A percentile compares a stretch with the other conserved stretches of the same genome.
Conservation (phyloP, 1,284 basidiomycete species). For the Taiwanofungus camphoratus region DNA sequence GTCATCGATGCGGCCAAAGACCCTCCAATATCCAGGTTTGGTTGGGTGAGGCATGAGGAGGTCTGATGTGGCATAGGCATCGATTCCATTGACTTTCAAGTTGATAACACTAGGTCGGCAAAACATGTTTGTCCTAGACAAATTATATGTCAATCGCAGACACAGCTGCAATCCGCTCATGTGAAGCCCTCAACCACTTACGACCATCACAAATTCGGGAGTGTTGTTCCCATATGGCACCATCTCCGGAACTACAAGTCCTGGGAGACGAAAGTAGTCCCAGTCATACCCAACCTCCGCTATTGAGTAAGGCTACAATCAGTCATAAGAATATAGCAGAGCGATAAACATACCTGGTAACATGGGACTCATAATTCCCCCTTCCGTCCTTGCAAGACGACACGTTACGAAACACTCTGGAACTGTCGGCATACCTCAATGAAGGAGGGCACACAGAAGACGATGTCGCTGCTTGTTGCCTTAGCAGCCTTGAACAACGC, state of each 20-base stretch:
- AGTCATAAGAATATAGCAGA: background rate
- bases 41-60: constrained; percentile 41
- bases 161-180: background rate
- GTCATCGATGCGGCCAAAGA: constrained; percentile 44
- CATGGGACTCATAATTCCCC: constrained; percentile 3
- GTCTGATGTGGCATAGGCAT: constrained; percentile 36
- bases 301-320: background rate
- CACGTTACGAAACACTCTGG: no score
- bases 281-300: constrained; percentile 9
- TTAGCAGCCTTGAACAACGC: constrained; percentile 10
- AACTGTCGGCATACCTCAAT: constrained; percentile 13
- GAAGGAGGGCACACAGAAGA: constrained; percentile 20
- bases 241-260: constrained; percentile 7
- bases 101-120: constrained; percentile 25
- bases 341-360: background rate
- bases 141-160: background rate
- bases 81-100: constrained; percentile 22
- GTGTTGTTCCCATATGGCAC: constrained; percentile 10
- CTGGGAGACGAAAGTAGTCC: constrained; percentile 15
- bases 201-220: constrained; percentile 12
- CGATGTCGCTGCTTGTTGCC: constrained; percentile 12
- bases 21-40: constrained; percentile 36
- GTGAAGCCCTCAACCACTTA: background rate
- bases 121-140: background rate
- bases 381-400: background rate